A percentile compares a stretch with the other conserved stretches of the same genome.
Conservation (phyloP, 805 yeast genomes). For the Myxozyma geophila region DNA sequence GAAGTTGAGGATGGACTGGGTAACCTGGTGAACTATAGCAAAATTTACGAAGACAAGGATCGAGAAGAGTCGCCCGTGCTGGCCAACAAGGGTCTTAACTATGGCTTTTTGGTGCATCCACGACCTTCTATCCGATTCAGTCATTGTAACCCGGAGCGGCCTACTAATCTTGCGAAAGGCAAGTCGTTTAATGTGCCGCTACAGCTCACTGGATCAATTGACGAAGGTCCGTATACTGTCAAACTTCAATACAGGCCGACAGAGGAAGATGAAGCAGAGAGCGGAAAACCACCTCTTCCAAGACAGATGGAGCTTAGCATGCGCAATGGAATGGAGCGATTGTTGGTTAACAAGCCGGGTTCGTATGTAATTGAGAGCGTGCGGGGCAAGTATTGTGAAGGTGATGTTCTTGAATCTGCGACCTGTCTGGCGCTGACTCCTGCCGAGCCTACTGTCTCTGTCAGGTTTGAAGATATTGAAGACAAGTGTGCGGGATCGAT, state of each 20-base stretch:
- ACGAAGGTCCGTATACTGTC: slow-evolving; percentile 57
- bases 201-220: slow-evolving; percentile 36
- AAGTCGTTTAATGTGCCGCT: slow-evolving; percentile 36
- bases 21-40: slow-evolving; percentile 50
- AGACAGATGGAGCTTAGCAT: slow-evolving; percentile 13
- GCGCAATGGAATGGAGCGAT: slow-evolving; percentile 30
- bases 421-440: slow-evolving; percentile 61
- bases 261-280: slow-evolving; percentile 7
- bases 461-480: slow-evolving; percentile 59
- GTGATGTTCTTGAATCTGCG: slow-evolving; percentile 63
- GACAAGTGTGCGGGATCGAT: slow-evolving; percentile 93
- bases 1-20: slow-evolving; percentile 71
- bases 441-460: slow-evolving; percentile 55
- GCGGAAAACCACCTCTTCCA: neutral
- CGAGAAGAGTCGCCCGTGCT: slow-evolving; percentile 43
- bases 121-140: slow-evolving; percentile 56
- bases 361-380: slow-evolving; percentile 60
- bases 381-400: slow-evolving; percentile 66
- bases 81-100: slow-evolving; percentile 48
- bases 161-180: slow-evolving; percentile 43
- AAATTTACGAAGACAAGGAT: slow-evolving; percentile 32
- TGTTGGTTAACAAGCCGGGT: slow-evolving; percentile 64
- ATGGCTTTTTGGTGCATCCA: slow-evolving; percentile 58
- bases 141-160: slow-evolving; percentile 42
- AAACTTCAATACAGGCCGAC: slow-evolving; percentile 38